Evolutionary conservation across 176 grass and related monocot genomes (phyloP).

Genomic region (Areca catechu): DNA sequence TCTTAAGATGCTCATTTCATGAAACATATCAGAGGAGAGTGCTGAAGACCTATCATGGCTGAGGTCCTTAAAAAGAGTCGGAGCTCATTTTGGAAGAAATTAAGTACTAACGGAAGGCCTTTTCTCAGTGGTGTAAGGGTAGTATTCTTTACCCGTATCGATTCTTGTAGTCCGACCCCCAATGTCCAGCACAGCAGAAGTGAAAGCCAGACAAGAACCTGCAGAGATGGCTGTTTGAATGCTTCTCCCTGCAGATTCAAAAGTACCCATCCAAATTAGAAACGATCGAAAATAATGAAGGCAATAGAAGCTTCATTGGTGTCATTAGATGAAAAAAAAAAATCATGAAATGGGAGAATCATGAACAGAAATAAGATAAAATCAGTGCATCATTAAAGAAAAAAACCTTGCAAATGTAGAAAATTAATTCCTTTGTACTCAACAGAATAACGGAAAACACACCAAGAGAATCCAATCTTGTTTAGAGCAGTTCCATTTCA

Average conservation of each 20-base stretch:
- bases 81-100: conserved; percentile 19
- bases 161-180: conserved; percentile 73
- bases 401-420: too few species aligned
- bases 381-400: too few species aligned
- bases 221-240: conserved; percentile 55
- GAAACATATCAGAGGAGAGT: conserved; percentile 3
- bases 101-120: conserved; percentile 37
- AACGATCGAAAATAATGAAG: neutral
- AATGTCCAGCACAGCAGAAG: conserved; percentile 58
- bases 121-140: conserved; percentile 59
- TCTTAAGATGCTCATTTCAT: too few species aligned
- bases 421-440: too few species aligned
- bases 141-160: conserved; percentile 72
- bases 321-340: too few species aligned
- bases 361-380: too few species aligned
- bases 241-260: conserved; percentile 48
- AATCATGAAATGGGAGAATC: too few species aligned
- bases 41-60: conserved; percentile 22
- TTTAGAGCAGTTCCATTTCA: too few species aligned
- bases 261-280: neutral
- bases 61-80: conserved; percentile 26
- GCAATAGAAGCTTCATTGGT: neutral
- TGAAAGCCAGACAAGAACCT: conserved; percentile 69
- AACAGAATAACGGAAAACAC: too few species aligned
- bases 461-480: too few species aligned